These are phyloP conservation scores for Dothidotthia symphoricarpi DNA, from an alignment of 2,329 filamentous ascomycete species.

Conservation along the genomic window DNA sequence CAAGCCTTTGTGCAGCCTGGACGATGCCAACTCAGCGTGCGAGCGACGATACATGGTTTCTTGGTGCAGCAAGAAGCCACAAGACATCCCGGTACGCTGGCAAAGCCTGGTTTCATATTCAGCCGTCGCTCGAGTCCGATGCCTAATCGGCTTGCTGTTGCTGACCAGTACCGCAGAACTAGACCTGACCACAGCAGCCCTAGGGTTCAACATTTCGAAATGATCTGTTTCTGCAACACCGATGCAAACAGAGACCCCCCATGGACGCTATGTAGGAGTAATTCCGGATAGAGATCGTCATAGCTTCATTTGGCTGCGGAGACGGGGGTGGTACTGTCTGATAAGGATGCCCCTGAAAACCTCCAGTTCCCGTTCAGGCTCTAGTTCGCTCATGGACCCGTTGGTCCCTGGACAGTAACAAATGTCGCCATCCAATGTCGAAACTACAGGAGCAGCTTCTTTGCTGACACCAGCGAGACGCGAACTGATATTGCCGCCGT, in stretches of 20 bases:
- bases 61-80: neutral
- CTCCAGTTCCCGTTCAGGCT: slow-evolving; percentile 6
- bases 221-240: slow-evolving; percentile 10
- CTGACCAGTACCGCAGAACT: too few species aligned
- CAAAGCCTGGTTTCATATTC: neutral
- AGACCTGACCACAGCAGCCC: too few species aligned
- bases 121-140: too few species aligned
- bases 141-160: too few species aligned
- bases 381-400: slow-evolving; percentile 1
- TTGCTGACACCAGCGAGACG: slow-evolving; percentile 12
- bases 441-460: slow-evolving; percentile 7
- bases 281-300: slow-evolving; percentile 6
- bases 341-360: slow-evolving; percentile 1
- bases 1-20: slow-evolving; percentile 8
- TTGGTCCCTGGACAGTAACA: neutral
- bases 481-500: slow-evolving; percentile 23
- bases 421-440: slow-evolving; percentile 5
- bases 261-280: slow-evolving; percentile 2
- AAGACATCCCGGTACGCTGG: neutral
- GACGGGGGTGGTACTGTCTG: slow-evolving; percentile 2
- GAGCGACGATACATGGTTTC: neutral
- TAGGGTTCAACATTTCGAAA: too few species aligned
- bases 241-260: slow-evolving; percentile 8
- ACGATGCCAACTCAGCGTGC: slow-evolving; percentile 2
- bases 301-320: slow-evolving; percentile 2